phyloP scores from a whole-genome alignment of 345 rosid species.

The Populus nigra region DNA sequence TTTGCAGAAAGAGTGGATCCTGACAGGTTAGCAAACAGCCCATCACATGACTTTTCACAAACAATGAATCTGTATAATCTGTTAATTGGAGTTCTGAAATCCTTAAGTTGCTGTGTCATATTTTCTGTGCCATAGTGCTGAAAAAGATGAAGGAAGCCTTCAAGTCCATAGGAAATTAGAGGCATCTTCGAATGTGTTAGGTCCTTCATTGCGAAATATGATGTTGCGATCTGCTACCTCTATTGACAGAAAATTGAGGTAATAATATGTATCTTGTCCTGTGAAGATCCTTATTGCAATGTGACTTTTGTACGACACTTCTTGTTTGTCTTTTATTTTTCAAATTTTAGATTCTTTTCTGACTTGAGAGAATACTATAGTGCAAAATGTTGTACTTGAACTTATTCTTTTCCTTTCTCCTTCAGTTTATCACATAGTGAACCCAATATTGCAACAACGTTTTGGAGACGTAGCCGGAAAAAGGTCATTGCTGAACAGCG shows the following conservation, averaged over 20 bases:
- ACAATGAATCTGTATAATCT: background rate
- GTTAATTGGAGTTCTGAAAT: background rate
- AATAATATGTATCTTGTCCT: slow-evolving; percentile 2
- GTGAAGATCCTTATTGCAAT: background rate
- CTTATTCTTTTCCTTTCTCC: slow-evolving; percentile 6
- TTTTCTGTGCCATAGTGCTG: slow-evolving; percentile 56
- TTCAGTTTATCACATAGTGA: slow-evolving; percentile 84
- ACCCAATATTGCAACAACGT: slow-evolving; percentile 78
- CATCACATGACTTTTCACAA: background rate
- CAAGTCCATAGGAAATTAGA: slow-evolving; percentile 63
- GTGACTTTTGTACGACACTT: slow-evolving; percentile 4
- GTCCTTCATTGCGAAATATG: slow-evolving; percentile 68
- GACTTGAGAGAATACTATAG: background rate
- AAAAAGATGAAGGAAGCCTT: slow-evolving; percentile 63
- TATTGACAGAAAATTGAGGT: slow-evolving; percentile 76
- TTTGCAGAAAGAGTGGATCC: slow-evolving; percentile 63
- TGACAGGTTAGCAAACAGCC: slow-evolving; percentile 55
- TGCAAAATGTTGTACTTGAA: slow-evolving; percentile 6
- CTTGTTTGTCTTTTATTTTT: background rate
- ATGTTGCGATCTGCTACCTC: slow-evolving; percentile 54
- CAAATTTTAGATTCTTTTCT: background rate
- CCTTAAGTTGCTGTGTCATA: slow-evolving; percentile 5
- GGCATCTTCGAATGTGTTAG: slow-evolving; percentile 57
- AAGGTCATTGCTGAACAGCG: slow-evolving; percentile 90
- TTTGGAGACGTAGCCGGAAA: slow-evolving; percentile 87